Evolutionary conservation across 139 green algal genomes (phyloP).

Genomic region (Dunaliella sp.): DNA sequence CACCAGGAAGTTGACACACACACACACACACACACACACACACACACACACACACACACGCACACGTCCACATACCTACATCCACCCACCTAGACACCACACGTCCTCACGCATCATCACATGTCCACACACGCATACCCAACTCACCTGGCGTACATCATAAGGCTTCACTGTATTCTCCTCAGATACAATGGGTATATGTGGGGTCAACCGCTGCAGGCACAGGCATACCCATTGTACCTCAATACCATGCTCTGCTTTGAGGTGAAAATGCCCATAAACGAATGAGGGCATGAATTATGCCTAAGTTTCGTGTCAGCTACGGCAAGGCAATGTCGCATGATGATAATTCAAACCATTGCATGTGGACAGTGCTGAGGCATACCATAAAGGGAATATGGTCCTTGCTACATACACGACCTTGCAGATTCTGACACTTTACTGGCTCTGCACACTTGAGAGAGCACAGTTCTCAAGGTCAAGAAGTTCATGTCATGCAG

Average conservation of each 20-base stretch:
- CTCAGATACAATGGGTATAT: constrained; percentile 87
- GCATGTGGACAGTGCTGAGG: neutral
- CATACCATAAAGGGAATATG: too few species aligned
- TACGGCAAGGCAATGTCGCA: neutral
- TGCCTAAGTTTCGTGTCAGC: neutral
- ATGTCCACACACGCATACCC: neutral
- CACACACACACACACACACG: too few species aligned
- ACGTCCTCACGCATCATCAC: too few species aligned
- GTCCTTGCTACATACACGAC: too few species aligned
- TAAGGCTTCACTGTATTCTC: constrained; percentile 70
- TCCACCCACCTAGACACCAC: too few species aligned
- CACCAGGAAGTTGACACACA: too few species aligned
- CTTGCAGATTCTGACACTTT: too few species aligned
- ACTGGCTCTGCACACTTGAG: too few species aligned
- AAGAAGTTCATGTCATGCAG: too few species aligned
- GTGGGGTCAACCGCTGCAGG: constrained; percentile 51
- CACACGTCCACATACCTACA: too few species aligned
- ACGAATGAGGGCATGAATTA: neutral
- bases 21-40: too few species aligned
- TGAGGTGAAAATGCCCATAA: neutral
- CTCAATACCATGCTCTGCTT: neutral
- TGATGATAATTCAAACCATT: neutral
- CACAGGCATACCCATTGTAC: neutral
- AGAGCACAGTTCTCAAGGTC: too few species aligned
- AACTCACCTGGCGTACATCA: constrained; percentile 58